These are phyloP conservation scores for Rhizophora mangle DNA, from an alignment of 345 rosid genomes.

Conservation along the genomic window DNA sequence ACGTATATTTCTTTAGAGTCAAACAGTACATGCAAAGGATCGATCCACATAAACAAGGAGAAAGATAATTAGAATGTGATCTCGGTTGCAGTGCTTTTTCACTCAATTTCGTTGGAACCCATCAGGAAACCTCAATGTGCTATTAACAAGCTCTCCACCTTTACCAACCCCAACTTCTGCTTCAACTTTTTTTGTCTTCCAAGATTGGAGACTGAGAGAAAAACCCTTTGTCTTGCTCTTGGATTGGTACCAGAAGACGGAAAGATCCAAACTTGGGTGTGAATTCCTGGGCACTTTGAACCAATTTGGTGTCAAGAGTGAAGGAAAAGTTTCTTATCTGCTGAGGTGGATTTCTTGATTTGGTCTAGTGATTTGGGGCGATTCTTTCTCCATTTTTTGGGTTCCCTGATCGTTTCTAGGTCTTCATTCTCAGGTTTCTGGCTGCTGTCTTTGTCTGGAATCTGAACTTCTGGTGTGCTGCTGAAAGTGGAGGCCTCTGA, in stretches of 20 bases:
- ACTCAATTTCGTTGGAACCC: no score
- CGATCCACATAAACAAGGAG: no score
- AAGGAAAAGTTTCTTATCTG: slow-evolving; percentile 4
- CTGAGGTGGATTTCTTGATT: background rate
- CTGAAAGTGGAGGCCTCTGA: background rate
- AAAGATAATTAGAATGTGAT: no score
- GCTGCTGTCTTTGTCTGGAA: background rate
- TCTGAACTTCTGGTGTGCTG: background rate
- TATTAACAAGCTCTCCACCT: no score
- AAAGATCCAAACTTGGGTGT: slow-evolving; percentile 34
- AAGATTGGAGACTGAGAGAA: background rate
- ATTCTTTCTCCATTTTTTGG: slow-evolving; percentile 17
- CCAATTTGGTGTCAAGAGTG: slow-evolving; percentile 26
- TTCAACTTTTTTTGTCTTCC: background rate
- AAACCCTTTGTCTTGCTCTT: background rate
- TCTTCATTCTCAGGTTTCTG: slow-evolving; percentile 9
- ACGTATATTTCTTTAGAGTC: no score
- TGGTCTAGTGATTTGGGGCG: slow-evolving; percentile 19
- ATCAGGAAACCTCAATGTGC: no score
- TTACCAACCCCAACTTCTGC: background rate
- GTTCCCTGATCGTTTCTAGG: slow-evolving; percentile 2
- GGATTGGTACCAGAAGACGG: slow-evolving; percentile 4
- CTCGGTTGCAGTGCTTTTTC: no score
- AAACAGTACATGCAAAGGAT: no score
- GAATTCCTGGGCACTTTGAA: slow-evolving; percentile 5